A percentile compares a stretch with the other conserved stretches of the same genome.
phyloP scores from a whole-genome alignment of 352 stramenopile genomes.

The Elongisporangium prolatum region DNA sequence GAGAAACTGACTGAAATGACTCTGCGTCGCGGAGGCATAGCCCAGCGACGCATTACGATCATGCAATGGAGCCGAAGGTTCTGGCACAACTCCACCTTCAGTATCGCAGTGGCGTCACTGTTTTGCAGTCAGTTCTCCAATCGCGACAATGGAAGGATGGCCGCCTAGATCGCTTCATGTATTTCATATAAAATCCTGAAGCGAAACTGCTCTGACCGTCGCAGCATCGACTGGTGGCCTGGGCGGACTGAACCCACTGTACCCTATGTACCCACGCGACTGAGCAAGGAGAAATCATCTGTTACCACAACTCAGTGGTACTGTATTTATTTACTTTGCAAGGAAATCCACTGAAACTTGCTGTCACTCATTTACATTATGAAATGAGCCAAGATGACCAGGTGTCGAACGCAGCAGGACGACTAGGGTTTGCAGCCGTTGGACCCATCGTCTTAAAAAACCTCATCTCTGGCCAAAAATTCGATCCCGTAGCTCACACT shows the following conservation, averaged over 20 bases:
- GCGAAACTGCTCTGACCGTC: neutral
- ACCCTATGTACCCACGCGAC: neutral
- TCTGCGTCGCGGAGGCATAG: neutral
- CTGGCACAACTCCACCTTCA: neutral
- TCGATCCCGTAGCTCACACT: neutral
- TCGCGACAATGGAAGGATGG: neutral
- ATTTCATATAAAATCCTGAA: conserved; percentile 1
- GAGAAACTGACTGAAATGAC: neutral
- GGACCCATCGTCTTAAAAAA: neutral
- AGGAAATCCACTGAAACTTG: neutral
- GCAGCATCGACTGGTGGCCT: neutral
- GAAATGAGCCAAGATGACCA: neutral
- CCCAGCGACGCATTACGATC: neutral
- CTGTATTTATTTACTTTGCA: neutral
- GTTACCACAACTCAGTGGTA: neutral
- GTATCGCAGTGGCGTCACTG: neutral
- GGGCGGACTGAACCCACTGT: neutral
- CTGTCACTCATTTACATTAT: neutral
- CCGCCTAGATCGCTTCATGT: neutral
- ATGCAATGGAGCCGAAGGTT: neutral
- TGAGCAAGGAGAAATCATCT: neutral
- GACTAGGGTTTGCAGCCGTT: neutral
- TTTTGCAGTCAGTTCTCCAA: neutral
- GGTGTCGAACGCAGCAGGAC: neutral
- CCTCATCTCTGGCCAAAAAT: neutral